Evolutionary conservation across 306 rosid genomes (phyloP).

Genomic region (Vicia villosa): DNA sequence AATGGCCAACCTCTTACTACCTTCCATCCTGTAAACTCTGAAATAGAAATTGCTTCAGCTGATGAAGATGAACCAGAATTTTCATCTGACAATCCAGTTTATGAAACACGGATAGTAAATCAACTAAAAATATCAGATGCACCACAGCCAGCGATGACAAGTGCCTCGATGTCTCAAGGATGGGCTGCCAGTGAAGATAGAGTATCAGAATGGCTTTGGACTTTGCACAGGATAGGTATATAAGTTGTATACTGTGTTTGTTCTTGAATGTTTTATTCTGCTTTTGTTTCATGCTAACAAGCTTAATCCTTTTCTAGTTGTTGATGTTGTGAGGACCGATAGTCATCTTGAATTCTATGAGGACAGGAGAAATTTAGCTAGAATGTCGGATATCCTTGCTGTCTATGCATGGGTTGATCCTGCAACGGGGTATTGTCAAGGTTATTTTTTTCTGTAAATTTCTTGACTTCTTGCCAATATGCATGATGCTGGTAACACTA

Average conservation of each 20-base stretch:
- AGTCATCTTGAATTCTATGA: constrained; percentile 90
- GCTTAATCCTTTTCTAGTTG: constrained; percentile 57
- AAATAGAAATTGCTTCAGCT: constrained; percentile 59
- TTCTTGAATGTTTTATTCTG: constrained; percentile 20
- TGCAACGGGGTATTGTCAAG: constrained; percentile 96
- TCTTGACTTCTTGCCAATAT: constrained; percentile 20
- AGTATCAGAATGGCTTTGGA: constrained; percentile 98
- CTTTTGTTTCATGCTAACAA: constrained; percentile 38
- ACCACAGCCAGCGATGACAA: constrained; percentile 55
- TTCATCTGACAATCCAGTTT: constrained; percentile 40
- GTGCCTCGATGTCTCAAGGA: constrained; percentile 48
- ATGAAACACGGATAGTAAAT: constrained; percentile 49
- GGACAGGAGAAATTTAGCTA: constrained; percentile 82
- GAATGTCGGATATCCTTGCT: constrained; percentile 99
- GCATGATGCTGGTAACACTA: constrained; percentile 5
- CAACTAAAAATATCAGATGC: constrained; percentile 71
- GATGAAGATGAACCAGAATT: constrained; percentile 51
- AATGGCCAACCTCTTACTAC: constrained; percentile 48
- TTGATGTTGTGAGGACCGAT: constrained; percentile 96
- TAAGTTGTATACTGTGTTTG: constrained; percentile 15
- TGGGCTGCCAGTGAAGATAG: constrained; percentile 56
- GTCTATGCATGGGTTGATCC: constrained; percentile 99
- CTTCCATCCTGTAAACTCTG: constrained; percentile 49
- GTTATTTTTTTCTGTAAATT: constrained; percentile 48
- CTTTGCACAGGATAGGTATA: constrained; percentile 87